Percentiles rank a stretch among this genome's conserved stretches.
phyloP scores from a whole-genome alignment of 1,139 yeast species.

The Sugiyamaella japonica region DNA sequence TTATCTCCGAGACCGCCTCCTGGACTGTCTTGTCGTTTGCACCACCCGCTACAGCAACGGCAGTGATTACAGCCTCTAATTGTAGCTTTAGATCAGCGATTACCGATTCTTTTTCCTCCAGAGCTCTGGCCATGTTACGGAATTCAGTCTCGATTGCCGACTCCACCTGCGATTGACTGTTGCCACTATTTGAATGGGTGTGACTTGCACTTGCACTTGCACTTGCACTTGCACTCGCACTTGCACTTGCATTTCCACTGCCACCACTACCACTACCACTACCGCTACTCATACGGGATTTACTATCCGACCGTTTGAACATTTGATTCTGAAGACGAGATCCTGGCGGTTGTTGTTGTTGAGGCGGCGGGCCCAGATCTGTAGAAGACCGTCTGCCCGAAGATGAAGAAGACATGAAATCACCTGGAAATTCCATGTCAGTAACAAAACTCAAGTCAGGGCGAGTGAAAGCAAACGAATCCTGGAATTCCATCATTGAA shows the following conservation, averaged over 20 bases:
- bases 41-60: conserved; percentile 43
- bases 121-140: conserved; percentile 51
- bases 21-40: conserved; percentile 17
- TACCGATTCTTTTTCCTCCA: conserved; percentile 55
- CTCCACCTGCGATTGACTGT: conserved; percentile 22
- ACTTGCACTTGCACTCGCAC: too few species aligned
- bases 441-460: conserved; percentile 8
- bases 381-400: conserved; percentile 1
- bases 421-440: conserved; percentile 4
- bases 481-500: conserved; percentile 8
- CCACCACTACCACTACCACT: not conserved
- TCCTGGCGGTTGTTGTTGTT: conserved; percentile 3
- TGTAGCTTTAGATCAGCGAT: conserved; percentile 59
- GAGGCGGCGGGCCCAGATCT: not conserved
- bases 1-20: conserved; percentile 20
- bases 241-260: too few species aligned
- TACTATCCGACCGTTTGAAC: not conserved
- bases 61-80: conserved; percentile 63
- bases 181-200: conserved; percentile 8
- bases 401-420: conserved; percentile 7
- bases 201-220: too few species aligned
- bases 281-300: not conserved
- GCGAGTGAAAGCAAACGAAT: conserved; percentile 7
- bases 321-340: conserved; percentile 2
- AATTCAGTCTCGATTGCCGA: conserved; percentile 38